Evolutionary conservation across 129 eudicot genomes (phyloP).

Genomic region (Oenanthe sinensis): DNA sequence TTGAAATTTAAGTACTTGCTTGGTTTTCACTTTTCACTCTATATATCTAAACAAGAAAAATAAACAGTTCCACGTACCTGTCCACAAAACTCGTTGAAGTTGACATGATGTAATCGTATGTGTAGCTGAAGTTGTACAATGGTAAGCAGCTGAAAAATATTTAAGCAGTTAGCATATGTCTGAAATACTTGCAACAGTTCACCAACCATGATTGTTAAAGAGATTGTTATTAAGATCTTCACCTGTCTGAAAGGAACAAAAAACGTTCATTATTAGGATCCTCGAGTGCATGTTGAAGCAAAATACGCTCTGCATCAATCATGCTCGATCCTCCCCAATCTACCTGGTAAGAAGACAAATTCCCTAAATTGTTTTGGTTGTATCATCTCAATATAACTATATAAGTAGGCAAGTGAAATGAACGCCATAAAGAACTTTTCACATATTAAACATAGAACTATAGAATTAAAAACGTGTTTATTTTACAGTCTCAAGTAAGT

Average conservation of each 20-base stretch:
- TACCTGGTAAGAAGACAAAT: conserved; percentile 46
- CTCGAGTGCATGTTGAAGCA: conserved; percentile 67
- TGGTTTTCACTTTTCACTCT: neutral
- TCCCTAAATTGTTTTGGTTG: conserved; percentile 7
- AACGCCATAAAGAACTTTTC: conserved; percentile 1
- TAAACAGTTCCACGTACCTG: conserved; percentile 38
- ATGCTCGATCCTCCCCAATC: conserved; percentile 99
- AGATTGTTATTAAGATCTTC: conserved; percentile 1
- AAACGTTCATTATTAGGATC: conserved; percentile 81
- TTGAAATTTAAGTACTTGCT: neutral
- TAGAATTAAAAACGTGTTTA: neutral
- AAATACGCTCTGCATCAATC: conserved; percentile 88
- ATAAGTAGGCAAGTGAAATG: neutral
- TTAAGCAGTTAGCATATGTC: neutral
- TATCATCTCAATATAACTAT: neutral
- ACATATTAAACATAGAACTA: neutral
- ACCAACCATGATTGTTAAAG: neutral
- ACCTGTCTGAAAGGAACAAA: conserved; percentile 92
- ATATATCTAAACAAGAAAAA: neutral
- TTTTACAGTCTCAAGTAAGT: neutral
- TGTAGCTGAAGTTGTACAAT: conserved; percentile 93
- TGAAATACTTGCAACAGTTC: neutral
- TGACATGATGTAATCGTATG: conserved; percentile 95
- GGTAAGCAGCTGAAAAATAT: conserved; percentile 82
- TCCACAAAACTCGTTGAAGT: conserved; percentile 85